phyloP scores from a whole-genome alignment of 805 yeast species.

The Ogataea trehaloabstinens region DNA sequence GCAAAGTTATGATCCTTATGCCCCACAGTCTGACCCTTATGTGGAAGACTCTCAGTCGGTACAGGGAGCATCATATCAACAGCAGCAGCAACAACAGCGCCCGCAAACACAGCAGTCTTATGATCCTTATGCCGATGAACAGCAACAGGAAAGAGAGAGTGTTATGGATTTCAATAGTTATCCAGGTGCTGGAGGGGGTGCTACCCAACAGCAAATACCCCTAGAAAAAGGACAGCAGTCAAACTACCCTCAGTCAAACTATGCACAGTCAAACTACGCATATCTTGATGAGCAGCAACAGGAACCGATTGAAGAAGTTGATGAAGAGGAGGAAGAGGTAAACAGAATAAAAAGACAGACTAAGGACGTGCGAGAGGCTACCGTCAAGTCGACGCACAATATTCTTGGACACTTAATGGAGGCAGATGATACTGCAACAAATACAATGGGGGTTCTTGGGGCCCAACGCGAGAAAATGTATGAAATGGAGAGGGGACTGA shows the following conservation, averaged over 20 bases:
- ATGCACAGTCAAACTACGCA: no score
- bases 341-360: conserved; percentile 79
- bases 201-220: background rate
- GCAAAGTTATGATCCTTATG: conserved; percentile 10
- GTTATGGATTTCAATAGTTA: conserved; percentile 30
- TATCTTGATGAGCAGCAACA: conserved; percentile 14
- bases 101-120: conserved; percentile 8
- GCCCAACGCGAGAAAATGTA: conserved; percentile 87
- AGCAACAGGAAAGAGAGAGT: conserved; percentile 7
- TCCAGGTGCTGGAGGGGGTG: conserved; percentile 15
- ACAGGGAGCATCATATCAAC: background rate
- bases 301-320: conserved; percentile 52
- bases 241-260: background rate
- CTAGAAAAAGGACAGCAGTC: no score
- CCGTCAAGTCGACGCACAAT: conserved; percentile 81
- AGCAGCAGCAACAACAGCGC: conserved; percentile 10
- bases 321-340: conserved; percentile 84
- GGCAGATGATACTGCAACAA: conserved; percentile 71
- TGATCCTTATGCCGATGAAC: conserved; percentile 26
- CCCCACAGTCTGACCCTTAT: background rate
- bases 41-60: background rate
- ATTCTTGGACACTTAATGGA: conserved; percentile 70
- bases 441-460: conserved; percentile 89
- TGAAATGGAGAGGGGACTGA: conserved; percentile 72
- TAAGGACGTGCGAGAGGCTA: conserved; percentile 64